phyloP scores from a whole-genome alignment of 208 protist species.

The Leishmania turanica region DNA sequence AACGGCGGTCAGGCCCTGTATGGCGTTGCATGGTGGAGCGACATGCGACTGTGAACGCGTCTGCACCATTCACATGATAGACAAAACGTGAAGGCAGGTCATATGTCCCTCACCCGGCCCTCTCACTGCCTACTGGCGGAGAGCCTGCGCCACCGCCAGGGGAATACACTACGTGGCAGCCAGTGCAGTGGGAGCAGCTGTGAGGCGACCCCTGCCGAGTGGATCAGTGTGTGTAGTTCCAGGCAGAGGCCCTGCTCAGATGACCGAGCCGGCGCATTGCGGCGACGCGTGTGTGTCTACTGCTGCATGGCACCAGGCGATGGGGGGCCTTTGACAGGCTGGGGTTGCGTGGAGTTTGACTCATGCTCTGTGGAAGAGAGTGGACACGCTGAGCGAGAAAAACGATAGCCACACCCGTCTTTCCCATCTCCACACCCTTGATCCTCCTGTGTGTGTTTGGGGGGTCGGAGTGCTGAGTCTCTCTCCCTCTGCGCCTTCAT shows the following conservation, averaged over 20 bases:
- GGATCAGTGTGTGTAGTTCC: neutral
- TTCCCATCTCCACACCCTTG: neutral
- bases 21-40: neutral
- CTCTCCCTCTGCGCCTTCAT: neutral
- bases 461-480: neutral
- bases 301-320: neutral
- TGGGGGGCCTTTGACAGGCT: neutral
- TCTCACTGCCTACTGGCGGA: neutral
- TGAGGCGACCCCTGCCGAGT: neutral
- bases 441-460: neutral
- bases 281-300: neutral
- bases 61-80: neutral
- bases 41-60: neutral
- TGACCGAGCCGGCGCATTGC: neutral
- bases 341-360: neutral
- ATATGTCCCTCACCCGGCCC: neutral
- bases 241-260: neutral
- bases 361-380: neutral
- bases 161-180: neutral
- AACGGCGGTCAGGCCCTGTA: neutral
- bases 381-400: neutral
- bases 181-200: neutral
- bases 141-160: neutral
- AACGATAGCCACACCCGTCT: neutral
- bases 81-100: neutral